Conservation (phyloP, 257 asterid species). For the Primulina huaijiensis region DNA sequence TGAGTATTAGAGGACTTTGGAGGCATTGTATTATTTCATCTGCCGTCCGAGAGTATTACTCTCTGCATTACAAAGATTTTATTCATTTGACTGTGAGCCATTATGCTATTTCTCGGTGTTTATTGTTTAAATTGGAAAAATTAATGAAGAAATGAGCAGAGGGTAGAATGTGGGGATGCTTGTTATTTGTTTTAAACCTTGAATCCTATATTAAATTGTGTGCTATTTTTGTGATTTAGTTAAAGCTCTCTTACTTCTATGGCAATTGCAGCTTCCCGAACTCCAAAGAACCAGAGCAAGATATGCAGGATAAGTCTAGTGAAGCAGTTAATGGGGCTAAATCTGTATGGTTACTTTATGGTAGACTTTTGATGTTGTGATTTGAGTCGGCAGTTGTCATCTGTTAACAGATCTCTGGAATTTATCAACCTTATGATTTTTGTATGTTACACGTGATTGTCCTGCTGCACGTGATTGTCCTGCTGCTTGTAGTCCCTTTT, state of each 20-base stretch:
- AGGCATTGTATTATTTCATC: not conserved
- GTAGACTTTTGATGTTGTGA: not conserved
- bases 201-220: constrained; percentile 7
- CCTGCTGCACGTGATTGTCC: no score
- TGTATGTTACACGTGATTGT: not conserved
- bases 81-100: not conserved
- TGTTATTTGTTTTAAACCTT: constrained; percentile 21
- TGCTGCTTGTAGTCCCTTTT: not conserved
- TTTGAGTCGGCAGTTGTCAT: not conserved
- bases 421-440: not conserved
- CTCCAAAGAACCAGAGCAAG: constrained; percentile 31
- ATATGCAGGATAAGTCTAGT: constrained; percentile 24
- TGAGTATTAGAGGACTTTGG: not conserved
- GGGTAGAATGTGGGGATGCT: not conserved
- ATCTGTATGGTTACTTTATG: constrained; percentile 31
- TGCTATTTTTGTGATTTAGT: constrained; percentile 11
- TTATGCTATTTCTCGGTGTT: not conserved
- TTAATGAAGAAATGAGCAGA: constrained; percentile 13
- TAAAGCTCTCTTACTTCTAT: constrained; percentile 14
- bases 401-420: not conserved
- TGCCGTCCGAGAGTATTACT: not conserved
- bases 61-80: no score
- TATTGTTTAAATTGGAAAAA: not conserved
- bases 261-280: constrained; percentile 43
- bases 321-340: constrained; percentile 31